Base-by-base conservation (phyloP, 1,284 basidiomycete species). In the Spongispora temasekensis region DNA sequence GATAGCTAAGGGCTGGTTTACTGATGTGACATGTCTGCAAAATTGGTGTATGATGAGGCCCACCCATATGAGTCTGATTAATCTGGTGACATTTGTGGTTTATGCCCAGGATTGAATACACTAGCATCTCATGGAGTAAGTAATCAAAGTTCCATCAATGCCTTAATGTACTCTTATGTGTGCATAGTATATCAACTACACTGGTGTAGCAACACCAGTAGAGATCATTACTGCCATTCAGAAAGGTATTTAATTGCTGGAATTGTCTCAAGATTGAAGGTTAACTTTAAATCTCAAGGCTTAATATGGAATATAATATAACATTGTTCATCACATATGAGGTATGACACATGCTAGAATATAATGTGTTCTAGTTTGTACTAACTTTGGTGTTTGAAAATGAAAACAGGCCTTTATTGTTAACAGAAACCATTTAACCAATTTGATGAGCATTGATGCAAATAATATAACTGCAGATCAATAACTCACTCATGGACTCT, bases 81-180 rank as follows among this genome's bases (percentile, higher is more conserved):
- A 15, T 63, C 68, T 23, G 64, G 71, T 28, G 72, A 76, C 23
- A 63, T 74, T 23, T 68, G 87, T 27, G 75, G 77, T 19, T 81
- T 81, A 1, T 82, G 81, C 58, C 81, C 84, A 5, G 85, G 76
- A 15, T 69, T 82, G 34, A 83, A 82, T 60, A 68, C 79, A 1
- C 68, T 81, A n/a, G 80, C 78, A n/a, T 81, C 80, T 66, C 78
- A 79, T 44, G 77, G 78, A 25, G 68, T 73, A n/a, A 61, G 68
- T 62, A 21, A 23, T 9, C 19, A 21, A 28, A 12, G 27, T 8
- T 34, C 32, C 15, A 7, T 7, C 8, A 15, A 34, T 34, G 32
- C 32, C 8, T 34, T 34, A 8, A 7, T 7, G 15, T 8, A 34
- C 15, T 34, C 15, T 34, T 8, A 34, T 15, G 32, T 8, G 7